These are phyloP conservation scores for Prunus padus DNA, from an alignment of 306 rosid genomes.

Conservation along the genomic window DNA sequence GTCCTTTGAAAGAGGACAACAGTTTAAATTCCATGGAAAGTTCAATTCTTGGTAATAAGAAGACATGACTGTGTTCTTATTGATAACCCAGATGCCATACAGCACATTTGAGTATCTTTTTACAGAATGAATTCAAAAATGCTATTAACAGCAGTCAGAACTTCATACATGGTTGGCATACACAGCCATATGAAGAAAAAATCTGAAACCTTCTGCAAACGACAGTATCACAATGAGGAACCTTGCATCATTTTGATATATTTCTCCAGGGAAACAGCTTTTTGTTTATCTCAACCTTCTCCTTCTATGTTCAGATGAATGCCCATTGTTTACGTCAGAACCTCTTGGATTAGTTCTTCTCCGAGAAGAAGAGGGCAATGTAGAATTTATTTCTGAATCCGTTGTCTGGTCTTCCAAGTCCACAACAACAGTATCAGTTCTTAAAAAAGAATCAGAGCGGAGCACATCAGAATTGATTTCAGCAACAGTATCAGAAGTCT, in stretches of 20 bases:
- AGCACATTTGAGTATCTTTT: neutral
- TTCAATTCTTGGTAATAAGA: constrained; percentile 9
- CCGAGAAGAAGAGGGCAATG: constrained; percentile 39
- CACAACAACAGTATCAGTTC: constrained; percentile 23
- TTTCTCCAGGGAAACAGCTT: constrained; percentile 10
- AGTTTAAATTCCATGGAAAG: neutral
- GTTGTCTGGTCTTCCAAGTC: constrained; percentile 35
- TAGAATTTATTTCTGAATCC: constrained; percentile 28
- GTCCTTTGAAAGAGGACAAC: neutral
- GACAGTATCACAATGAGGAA: neutral
- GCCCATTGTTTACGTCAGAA: constrained; percentile 25
- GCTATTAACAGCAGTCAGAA: neutral
- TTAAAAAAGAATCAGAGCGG: constrained; percentile 36
- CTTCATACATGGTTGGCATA: neutral
- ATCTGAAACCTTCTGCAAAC: neutral
- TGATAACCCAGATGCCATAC: constrained; percentile 3
- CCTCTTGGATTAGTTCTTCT: constrained; percentile 37
- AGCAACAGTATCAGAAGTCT: constrained; percentile 32
- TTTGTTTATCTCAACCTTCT: constrained; percentile 65
- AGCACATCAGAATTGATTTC: constrained; percentile 32
- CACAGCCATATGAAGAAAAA: neutral
- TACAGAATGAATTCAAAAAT: neutral
- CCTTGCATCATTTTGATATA: constrained; percentile 20
- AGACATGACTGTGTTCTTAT: neutral
- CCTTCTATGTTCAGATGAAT: constrained; percentile 47